Evolutionary conservation across 768 basidiomycete species (phyloP), one percentile per base, ranked within the genome.

Genomic region (Xerocomellus intermedius): DNA sequence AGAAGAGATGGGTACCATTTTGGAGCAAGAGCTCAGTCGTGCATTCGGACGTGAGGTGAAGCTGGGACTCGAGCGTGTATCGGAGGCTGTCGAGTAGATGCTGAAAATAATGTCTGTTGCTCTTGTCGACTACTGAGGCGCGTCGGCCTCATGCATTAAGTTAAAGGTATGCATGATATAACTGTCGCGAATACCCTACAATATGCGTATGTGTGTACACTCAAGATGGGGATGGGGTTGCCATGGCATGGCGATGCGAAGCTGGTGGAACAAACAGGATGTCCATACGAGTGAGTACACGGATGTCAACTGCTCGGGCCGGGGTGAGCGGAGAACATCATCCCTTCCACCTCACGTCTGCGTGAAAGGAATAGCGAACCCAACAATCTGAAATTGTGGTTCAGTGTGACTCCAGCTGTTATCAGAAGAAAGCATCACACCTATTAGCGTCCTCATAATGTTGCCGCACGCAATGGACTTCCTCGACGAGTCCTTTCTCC

Each of bases 281-380:
- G 22, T 19, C 39, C 7, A 26, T 48, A 33, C 19, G 9, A 16
- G 10, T 22, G 26, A 17, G 24, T 52, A 42, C 44, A n/a, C 19
- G 17, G 21, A 48, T 33, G 47, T 55, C 42, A 62, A 32, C 52
- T 41, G 12, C 36, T 45, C 12, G 38, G n/a, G 8, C 22, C 32
- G 14, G 42, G 48, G 22, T 38, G 33, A 16, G 22, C 37, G 17
- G 54, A 50, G 26, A 45, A 42, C 24, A 30, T 21, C 28, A 21
- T 45, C 7, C 32, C 60, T 43, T 65, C 57, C 8, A 74, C 62
- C 39, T 64, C 65, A 51, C 70, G 74, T 57, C 79, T 78, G 39
- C 89, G 82, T 48, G 78, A 84, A 46, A 89, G 78, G 61, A 91
- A 83, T 41, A 87, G 68, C 1, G 81, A 82, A 35, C 87, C 82